Conservation (phyloP, 2,329 filamentous ascomycete genomes). For the Coniella lustricola region DNA sequence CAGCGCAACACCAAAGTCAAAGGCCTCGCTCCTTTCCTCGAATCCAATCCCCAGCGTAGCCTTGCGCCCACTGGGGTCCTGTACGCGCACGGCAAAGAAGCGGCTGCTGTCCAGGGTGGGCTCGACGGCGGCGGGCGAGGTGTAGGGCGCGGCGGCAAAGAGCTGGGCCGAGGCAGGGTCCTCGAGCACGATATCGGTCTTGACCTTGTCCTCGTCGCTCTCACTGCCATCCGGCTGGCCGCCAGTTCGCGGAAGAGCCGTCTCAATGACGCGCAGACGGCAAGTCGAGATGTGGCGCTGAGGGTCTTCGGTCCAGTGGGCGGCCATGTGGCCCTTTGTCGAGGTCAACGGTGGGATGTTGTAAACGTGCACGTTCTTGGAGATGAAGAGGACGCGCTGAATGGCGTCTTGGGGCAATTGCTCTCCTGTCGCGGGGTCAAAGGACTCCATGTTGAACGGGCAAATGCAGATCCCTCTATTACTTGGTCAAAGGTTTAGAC, state of each 20-base stretch:
- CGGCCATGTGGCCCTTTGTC: conserved; percentile 71
- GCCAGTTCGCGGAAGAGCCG: conserved; percentile 44
- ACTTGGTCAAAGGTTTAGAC: too few relatives aligned
- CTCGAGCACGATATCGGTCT: conserved; percentile 72
- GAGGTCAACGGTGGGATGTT: conserved; percentile 73
- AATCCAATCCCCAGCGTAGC: conserved; percentile 80
- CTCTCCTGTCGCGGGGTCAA: conserved; percentile 65
- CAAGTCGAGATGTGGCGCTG: conserved; percentile 79
- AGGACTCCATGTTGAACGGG: conserved; percentile 45
- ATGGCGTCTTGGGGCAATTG: conserved; percentile 69
- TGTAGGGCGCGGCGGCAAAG: conserved; percentile 80
- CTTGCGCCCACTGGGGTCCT: conserved; percentile 67
- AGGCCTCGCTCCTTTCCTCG: conserved; percentile 77
- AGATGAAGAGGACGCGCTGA: conserved; percentile 76
- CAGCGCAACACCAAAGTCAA: conserved; percentile 75
- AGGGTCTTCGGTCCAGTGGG: conserved; percentile 66
- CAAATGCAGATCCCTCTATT: not conserved
- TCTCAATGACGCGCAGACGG: conserved; percentile 72
- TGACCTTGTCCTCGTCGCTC: conserved; percentile 50
- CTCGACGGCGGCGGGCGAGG: conserved; percentile 58
- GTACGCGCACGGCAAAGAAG: conserved; percentile 78
- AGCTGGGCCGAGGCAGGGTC: conserved; percentile 65
- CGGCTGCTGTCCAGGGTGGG: conserved; percentile 71
- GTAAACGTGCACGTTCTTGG: conserved; percentile 73
- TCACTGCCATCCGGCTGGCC: too few relatives aligned